Evolutionary conservation across 2,329 filamentous ascomycete genomes (phyloP).

Genomic region (Xylariaceae sp.): DNA sequence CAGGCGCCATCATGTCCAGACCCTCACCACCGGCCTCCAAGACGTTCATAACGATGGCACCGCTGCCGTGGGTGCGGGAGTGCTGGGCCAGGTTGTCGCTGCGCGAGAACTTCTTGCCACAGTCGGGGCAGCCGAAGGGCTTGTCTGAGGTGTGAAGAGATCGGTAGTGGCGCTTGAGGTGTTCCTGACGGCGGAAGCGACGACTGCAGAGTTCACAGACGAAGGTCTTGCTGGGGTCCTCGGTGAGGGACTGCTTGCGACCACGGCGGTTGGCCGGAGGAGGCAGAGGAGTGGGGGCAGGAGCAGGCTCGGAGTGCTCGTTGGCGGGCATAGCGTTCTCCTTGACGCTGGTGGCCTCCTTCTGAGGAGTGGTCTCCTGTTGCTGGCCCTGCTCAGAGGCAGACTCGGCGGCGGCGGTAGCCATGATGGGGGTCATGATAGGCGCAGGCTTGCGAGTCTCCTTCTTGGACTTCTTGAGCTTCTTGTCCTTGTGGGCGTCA

Average conservation of each 20-base stretch:
- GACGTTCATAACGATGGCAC: conserved; percentile 86
- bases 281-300: conserved; percentile 40
- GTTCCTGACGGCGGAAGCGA: conserved; percentile 95
- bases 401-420: conserved; percentile 33
- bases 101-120: conserved; percentile 98
- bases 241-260: conserved; percentile 95
- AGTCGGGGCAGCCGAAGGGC: conserved; percentile 96
- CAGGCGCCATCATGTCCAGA: conserved; percentile 39
- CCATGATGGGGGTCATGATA: conserved; percentile 36
- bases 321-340: conserved; percentile 36
- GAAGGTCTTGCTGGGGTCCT: conserved; percentile 97
- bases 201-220: conserved; percentile 95
- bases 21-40: conserved; percentile 62
- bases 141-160: conserved; percentile 98
- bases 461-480: conserved; percentile 52
- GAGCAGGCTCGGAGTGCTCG: conserved; percentile 43
- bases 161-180: conserved; percentile 96
- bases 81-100: conserved; percentile 97
- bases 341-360: conserved; percentile 33
- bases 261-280: conserved; percentile 79
- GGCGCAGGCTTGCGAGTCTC: conserved; percentile 34
- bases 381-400: conserved; percentile 34
- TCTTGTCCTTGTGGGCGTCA: conserved; percentile 52
- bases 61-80: conserved; percentile 84
- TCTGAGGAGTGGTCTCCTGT: conserved; percentile 32